Conservation (phyloP, 2,329 filamentous ascomycete species). For the Claviceps arundinis region DNA sequence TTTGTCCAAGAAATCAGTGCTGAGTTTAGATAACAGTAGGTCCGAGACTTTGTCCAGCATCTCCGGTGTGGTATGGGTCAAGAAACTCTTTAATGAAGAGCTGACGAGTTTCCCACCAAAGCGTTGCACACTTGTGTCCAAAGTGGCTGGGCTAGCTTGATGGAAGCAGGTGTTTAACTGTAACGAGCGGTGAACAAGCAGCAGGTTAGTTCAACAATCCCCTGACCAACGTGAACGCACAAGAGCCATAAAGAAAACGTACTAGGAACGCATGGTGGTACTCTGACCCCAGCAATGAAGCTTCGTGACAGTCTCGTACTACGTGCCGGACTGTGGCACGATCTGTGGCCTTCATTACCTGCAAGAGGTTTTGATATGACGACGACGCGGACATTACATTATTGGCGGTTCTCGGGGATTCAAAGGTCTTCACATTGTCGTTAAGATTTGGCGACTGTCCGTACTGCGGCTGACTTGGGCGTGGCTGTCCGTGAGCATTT, state of each 20-base stretch:
- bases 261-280: slow-evolving; percentile 41
- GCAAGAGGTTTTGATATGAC: slow-evolving; percentile 8
- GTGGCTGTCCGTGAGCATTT: neutral
- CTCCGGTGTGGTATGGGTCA: slow-evolving; percentile 23
- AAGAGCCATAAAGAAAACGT: slow-evolving; percentile 15
- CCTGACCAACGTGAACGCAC: neutral
- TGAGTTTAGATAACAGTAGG: slow-evolving; percentile 31
- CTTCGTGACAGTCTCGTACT: slow-evolving; percentile 38
- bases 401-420: neutral
- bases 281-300: slow-evolving; percentile 34
- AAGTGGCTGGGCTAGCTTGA: slow-evolving; percentile 24
- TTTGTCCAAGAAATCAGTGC: slow-evolving; percentile 36
- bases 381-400: neutral
- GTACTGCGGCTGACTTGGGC: neutral
- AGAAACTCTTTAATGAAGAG: slow-evolving; percentile 27
- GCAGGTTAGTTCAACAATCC: slow-evolving; percentile 12
- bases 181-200: neutral
- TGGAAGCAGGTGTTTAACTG: slow-evolving; percentile 38
- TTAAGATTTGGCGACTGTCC: neutral
- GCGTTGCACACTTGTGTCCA: slow-evolving; percentile 27
- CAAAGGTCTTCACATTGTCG: neutral
- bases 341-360: slow-evolving; percentile 24
- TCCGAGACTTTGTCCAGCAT: slow-evolving; percentile 34
- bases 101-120: slow-evolving; percentile 32
- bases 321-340: slow-evolving; percentile 33